Conservation (phyloP, 176 grass and related monocot species). For the Carex littledalei region DNA sequence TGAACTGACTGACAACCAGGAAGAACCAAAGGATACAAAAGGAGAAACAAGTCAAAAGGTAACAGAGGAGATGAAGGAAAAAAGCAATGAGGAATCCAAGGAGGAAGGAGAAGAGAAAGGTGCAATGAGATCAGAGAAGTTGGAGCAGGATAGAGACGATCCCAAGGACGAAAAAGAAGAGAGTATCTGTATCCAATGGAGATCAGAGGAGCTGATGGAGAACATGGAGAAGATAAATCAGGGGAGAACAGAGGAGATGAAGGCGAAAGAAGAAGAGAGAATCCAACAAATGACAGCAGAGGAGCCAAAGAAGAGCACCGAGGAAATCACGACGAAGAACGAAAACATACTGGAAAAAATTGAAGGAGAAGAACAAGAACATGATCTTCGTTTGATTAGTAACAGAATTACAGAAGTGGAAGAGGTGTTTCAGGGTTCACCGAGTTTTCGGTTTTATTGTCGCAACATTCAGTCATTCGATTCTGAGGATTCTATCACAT, state of each 20-base stretch:
- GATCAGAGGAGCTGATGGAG: background rate
- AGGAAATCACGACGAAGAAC: background rate
- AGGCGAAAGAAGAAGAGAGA: background rate
- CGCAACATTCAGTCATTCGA: background rate
- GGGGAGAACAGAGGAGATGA: background rate
- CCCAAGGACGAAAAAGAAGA: background rate
- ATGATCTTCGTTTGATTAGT: background rate
- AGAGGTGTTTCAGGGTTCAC: conserved; percentile 3
- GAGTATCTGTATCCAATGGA: background rate
- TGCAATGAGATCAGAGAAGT: background rate
- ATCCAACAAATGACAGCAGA: background rate
- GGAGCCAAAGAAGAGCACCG: background rate
- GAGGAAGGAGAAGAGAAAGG: background rate
- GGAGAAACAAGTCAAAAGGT: background rate
- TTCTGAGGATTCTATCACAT: background rate
- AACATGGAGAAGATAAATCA: background rate
- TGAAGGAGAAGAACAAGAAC: background rate
- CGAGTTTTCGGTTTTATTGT: conserved; percentile 20
- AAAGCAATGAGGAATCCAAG: background rate
- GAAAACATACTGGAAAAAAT: background rate
- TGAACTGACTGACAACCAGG: background rate
- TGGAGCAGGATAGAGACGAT: background rate
- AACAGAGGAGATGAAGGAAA: background rate
- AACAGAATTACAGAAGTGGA: background rate
- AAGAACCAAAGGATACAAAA: background rate